Evolutionary conservation across 1,139 yeast genomes (phyloP).

Genomic region (Candida mesenterica): DNA sequence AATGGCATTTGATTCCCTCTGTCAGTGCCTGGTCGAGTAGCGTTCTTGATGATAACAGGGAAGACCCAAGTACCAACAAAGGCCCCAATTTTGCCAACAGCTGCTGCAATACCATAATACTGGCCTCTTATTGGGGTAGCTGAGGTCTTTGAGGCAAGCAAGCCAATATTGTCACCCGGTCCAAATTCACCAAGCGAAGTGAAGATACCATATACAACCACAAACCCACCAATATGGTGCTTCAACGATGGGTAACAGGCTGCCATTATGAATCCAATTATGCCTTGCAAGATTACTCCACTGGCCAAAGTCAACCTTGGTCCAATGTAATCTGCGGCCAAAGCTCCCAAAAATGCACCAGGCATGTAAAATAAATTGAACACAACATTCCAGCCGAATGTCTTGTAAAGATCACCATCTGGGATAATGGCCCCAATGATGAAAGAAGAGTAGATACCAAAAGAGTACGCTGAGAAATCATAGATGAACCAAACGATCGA

Average conservation of each 20-base stretch:
- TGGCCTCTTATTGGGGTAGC: slow-evolving; percentile 90
- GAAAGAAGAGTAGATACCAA: slow-evolving; percentile 78
- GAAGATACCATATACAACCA: slow-evolving; percentile 85
- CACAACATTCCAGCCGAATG: slow-evolving; percentile 92
- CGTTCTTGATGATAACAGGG: slow-evolving; percentile 60
- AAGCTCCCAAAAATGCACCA: slow-evolving; percentile 84
- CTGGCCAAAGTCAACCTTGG: slow-evolving; percentile 76
- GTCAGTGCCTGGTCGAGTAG: slow-evolving; percentile 40
- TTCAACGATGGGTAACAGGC: slow-evolving; percentile 57
- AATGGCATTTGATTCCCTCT: slow-evolving; percentile 73
- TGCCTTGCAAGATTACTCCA: slow-evolving; percentile 73
- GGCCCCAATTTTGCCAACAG: slow-evolving; percentile 87
- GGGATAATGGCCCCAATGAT: slow-evolving; percentile 63
- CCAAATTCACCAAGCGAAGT: slow-evolving; percentile 89
- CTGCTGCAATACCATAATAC: slow-evolving; percentile 89
- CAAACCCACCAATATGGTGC: slow-evolving; percentile 70
- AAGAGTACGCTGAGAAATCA: slow-evolving; percentile 84
- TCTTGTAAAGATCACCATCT: slow-evolving; percentile 61
- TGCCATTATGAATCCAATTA: slow-evolving; percentile 86
- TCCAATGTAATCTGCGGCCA: slow-evolving; percentile 80
- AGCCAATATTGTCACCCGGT: slow-evolving; percentile 90
- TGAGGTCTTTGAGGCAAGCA: slow-evolving; percentile 80
- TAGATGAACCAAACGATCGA: slow-evolving; percentile 87
- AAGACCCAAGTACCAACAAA: slow-evolving; percentile 87
- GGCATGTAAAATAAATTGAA: slow-evolving; percentile 86